Base-by-base conservation (phyloP, 2,329 filamentous ascomycete species). In the Beauveria asiatica region DNA sequence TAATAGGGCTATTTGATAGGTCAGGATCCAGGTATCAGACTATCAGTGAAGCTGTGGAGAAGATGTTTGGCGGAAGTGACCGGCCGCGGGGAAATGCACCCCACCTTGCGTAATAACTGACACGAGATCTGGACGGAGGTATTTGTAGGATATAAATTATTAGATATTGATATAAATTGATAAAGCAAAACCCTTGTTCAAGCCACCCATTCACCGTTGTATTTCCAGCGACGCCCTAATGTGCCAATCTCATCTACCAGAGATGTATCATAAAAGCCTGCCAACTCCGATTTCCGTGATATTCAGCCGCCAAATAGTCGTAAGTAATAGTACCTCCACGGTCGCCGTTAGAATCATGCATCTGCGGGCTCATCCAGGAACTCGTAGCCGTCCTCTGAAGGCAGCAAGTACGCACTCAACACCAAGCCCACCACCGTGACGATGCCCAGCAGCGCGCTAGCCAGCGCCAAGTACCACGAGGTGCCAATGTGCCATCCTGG, bases 301-400 rank as follows among this genome's bases (percentile, higher is more conserved):
- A 33, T 44, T 21, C 52, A 45, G 25, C 21, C 39, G 39, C 33
- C 3, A 33, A 37, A 46, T 37, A 33, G 53, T 54, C 3, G n/a
- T 39, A 2, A 19, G 13, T 39, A 21, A 23, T 7, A 3, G n/a
- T 11, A 2, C 9, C 27, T n/a, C 27, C 27, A 39, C 27, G 23
- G 16, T 10, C 8, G 8, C 11, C 9, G 13, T 23, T 25, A n/a
- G 9, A 27, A 21, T 69, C 70, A 70, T 78, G 84, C 69, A 86
- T 90, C 72, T 21, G 75, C 61, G 3, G 77, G 74, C 30, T 83
- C 80, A 13, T 74, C 69, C 62, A 83, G 69, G 63, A 90, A 82
- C 71, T 96, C 90, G 75, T 96, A 97, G 60, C 90, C 92, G 68
- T 89, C 90, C 71, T 97, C 92, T 0, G 85, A 82, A 1, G 90